These are phyloP conservation scores for Toxicodendron radicans DNA, from an alignment of 345 rosid species.

Conservation along the genomic window DNA sequence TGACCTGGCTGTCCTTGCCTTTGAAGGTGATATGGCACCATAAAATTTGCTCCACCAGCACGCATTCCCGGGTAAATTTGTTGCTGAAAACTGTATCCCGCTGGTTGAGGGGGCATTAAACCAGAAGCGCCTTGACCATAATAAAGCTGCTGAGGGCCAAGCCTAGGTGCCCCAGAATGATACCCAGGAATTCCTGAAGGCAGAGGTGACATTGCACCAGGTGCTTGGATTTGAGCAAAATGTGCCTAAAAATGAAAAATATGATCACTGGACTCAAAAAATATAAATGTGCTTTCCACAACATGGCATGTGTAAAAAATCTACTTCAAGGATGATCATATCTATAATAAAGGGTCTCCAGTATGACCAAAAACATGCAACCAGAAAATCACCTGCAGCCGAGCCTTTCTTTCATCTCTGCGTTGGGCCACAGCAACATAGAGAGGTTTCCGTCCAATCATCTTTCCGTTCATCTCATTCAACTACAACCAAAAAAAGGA, in stretches of 20 bases:
- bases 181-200: conserved; percentile 44
- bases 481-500: conserved; percentile 33
- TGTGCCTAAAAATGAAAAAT: conserved; percentile 33
- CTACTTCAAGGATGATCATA: background rate
- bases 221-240: conserved; percentile 40
- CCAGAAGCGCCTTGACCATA: conserved; percentile 53
- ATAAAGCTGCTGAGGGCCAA: conserved; percentile 47
- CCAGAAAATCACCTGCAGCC: conserved; percentile 51
- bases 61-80: conserved; percentile 60
- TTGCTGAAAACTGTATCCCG: conserved; percentile 57
- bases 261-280: background rate
- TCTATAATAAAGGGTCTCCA: background rate
- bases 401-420: conserved; percentile 67
- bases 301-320: background rate
- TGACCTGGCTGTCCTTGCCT: conserved; percentile 59
- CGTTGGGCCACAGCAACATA: conserved; percentile 78
- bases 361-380: conserved; percentile 10
- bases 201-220: conserved; percentile 35
- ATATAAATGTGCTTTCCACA: background rate
- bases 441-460: conserved; percentile 66
- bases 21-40: conserved; percentile 57
- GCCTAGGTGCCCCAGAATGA: conserved; percentile 40
- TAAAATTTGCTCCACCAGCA: conserved; percentile 41
- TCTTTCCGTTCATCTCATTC: conserved; percentile 67
- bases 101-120: conserved; percentile 50